phyloP scores from a whole-genome alignment of 345 rosid species.

The Citrus glauca region DNA sequence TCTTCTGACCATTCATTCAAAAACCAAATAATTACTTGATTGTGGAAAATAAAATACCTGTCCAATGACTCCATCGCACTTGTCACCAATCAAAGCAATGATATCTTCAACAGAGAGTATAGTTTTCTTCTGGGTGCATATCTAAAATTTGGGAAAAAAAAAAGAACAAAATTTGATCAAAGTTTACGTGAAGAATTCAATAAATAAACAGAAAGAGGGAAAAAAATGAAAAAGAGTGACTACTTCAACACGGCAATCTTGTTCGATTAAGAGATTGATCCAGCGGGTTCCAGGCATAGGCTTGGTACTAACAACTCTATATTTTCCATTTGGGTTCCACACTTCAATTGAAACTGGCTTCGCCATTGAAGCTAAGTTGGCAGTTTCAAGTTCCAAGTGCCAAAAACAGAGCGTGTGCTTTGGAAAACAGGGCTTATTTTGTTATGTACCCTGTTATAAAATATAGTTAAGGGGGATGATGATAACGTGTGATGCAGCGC shows the following conservation, averaged over 20 bases:
- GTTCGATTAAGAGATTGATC: slow-evolving; percentile 87
- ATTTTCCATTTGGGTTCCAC: slow-evolving; percentile 84
- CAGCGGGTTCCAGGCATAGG: slow-evolving; percentile 99
- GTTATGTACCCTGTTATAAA: neutral
- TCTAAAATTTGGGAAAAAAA: slow-evolving; percentile 30
- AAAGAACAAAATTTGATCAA: neutral
- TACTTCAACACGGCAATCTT: slow-evolving; percentile 95
- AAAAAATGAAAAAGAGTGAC: neutral
- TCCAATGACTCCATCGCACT: slow-evolving; percentile 94
- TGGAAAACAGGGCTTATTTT: neutral
- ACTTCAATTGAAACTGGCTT: slow-evolving; percentile 92
- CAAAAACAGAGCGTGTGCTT: neutral
- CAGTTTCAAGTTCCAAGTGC: neutral
- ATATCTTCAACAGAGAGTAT: slow-evolving; percentile 92
- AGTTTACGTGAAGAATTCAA: neutral
- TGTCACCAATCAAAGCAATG: slow-evolving; percentile 74
- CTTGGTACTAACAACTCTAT: slow-evolving; percentile 93
- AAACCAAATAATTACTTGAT: too few species aligned
- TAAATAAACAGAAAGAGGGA: neutral
- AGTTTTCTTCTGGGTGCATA: slow-evolving; percentile 91
- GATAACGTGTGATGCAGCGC: neutral
- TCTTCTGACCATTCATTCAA: neutral
- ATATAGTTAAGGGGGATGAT: too few species aligned
- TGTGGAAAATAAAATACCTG: slow-evolving; percentile 42
- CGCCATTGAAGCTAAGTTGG: slow-evolving; percentile 48